Conservation (phyloP, 495 filamentous ascomycete species). For the Podospora comata region DNA sequence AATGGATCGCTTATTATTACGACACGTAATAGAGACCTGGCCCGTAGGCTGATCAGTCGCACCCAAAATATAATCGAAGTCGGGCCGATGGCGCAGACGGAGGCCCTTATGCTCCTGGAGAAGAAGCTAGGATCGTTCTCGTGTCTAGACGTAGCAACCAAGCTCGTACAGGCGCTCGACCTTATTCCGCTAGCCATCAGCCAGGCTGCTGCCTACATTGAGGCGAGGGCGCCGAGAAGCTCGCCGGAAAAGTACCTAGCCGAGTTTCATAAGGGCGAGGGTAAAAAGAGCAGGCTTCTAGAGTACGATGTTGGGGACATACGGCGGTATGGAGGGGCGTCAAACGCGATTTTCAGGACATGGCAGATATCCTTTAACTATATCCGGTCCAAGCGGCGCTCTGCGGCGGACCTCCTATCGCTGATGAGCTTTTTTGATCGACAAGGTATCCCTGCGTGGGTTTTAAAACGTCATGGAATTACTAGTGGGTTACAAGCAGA, state of each 20-base stretch:
- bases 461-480: conserved; percentile 10
- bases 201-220: conserved; percentile 45
- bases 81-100: conserved; percentile 26
- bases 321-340: neutral
- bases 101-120: conserved; percentile 32
- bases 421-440: conserved; percentile 39
- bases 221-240: conserved; percentile 12
- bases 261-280: neutral
- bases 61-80: conserved; percentile 20
- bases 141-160: conserved; percentile 17
- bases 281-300: conserved; percentile 1
- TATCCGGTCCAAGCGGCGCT: conserved; percentile 23
- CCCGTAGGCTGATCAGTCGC: conserved; percentile 24
- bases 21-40: conserved; percentile 29
- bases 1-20: conserved; percentile 42
- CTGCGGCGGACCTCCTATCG: conserved; percentile 38
- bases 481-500: neutral
- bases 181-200: conserved; percentile 47
- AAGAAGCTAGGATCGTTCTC: conserved; percentile 25
- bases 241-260: conserved; percentile 3
- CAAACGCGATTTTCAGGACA: conserved; percentile 18
- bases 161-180: conserved; percentile 36
- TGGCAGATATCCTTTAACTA: conserved; percentile 34
- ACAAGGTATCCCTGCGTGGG: conserved; percentile 34
- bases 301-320: neutral